Conservation (phyloP, 1,284 basidiomycete genomes). For the Pisolithus thermaeus region DNA sequence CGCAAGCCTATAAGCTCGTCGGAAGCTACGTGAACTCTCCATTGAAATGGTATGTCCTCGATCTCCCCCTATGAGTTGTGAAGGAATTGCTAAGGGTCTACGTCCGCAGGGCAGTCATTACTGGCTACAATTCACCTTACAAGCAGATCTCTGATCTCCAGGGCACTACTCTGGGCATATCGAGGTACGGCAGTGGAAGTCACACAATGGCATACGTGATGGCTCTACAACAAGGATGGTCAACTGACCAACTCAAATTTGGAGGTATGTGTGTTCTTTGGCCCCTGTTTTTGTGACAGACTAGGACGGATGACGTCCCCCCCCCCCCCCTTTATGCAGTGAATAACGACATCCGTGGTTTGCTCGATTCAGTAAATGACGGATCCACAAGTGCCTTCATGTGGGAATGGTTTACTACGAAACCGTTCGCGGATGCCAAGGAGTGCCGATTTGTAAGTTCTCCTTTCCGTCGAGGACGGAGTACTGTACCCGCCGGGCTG, state of each 20-base stretch:
- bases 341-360: conserved; percentile 85
- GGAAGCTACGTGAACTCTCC: conserved; percentile 91
- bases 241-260: conserved; percentile 66
- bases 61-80: not conserved
- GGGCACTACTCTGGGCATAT: conserved; percentile 85
- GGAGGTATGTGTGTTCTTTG: conserved; percentile 55
- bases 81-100: not conserved
- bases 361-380: conserved; percentile 87
- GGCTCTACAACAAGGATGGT: conserved; percentile 84
- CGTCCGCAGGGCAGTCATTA: conserved; percentile 78
- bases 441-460: conserved; percentile 75
- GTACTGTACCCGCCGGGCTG: not conserved
- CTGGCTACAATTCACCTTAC: conserved; percentile 69
- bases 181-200: conserved; percentile 81
- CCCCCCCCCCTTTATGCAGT: conserved; percentile 40
- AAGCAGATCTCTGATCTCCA: conserved; percentile 72
- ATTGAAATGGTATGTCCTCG: conserved; percentile 69
- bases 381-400: conserved; percentile 79
- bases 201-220: conserved; percentile 96
- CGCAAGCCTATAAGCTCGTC: conserved; percentile 83
- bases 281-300: not conserved
- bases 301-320: no score
- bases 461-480: not conserved
- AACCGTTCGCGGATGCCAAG: conserved; percentile 81
- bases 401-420: conserved; percentile 99